Percentiles rank a stretch among this genome's conserved stretches.
Conservation (phyloP, 805 yeast species). For the Yamadazyma insecticola region DNA sequence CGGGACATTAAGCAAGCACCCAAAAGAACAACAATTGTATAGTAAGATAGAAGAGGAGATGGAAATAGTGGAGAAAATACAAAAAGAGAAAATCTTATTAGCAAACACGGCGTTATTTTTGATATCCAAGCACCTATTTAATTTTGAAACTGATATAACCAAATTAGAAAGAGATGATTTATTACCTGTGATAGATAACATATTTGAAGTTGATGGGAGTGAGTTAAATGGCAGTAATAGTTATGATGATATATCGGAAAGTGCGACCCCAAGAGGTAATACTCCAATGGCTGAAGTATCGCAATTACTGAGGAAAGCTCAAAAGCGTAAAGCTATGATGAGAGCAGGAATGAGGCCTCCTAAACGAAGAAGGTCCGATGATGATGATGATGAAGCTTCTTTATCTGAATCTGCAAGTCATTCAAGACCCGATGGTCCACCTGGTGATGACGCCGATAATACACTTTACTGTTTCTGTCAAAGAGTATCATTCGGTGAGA, state of each 20-base stretch:
- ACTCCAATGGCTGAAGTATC: slow-evolving; percentile 12
- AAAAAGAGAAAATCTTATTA: slow-evolving; percentile 70
- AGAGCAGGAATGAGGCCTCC: slow-evolving; percentile 14
- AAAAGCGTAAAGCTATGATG: slow-evolving; percentile 22
- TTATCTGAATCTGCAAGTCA: slow-evolving; percentile 12
- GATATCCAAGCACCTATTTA: slow-evolving; percentile 67
- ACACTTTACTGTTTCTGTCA: slow-evolving; percentile 84
- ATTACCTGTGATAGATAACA: slow-evolving; percentile 49
- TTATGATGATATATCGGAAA: slow-evolving; percentile 20
- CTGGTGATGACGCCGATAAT: slow-evolving; percentile 42
- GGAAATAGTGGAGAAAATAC: slow-evolving; percentile 54
- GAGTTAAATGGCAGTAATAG: slow-evolving; percentile 12
- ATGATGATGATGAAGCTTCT: slow-evolving; percentile 17
- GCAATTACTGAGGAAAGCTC: slow-evolving; percentile 14
- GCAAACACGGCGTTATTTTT: slow-evolving; percentile 82
- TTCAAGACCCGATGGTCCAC: slow-evolving; percentile 16
- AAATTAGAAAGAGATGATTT: slow-evolving; percentile 78
- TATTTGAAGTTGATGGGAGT: slow-evolving; percentile 16
- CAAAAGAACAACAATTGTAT: slow-evolving; percentile 68
- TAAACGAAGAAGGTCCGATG: slow-evolving; percentile 19
- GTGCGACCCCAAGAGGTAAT: slow-evolving; percentile 26
- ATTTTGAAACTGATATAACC: slow-evolving; percentile 71
- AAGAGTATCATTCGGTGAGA: slow-evolving; percentile 90
- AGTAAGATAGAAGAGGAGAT: slow-evolving; percentile 67
- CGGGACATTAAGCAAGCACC: slow-evolving; percentile 76